These are phyloP conservation scores for Pyronema omphalodes DNA, from an alignment of 495 filamentous ascomycete genomes.

Conservation along the genomic window DNA sequence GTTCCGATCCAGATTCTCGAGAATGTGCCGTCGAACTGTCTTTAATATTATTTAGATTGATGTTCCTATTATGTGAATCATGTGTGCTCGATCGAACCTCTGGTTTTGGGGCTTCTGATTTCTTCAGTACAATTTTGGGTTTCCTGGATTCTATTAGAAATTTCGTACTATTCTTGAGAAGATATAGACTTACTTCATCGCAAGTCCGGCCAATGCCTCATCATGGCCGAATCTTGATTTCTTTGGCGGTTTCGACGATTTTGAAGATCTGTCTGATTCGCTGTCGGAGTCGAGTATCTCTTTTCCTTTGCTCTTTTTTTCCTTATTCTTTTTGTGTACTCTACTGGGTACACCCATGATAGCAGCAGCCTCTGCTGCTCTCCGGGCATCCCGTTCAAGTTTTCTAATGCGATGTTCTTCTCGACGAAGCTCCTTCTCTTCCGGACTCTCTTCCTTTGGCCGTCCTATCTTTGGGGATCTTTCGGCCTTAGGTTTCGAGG, in stretches of 20 bases:
- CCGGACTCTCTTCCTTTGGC: constrained; percentile 12
- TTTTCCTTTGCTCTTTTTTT: constrained; percentile 10
- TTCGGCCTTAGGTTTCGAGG: constrained; percentile 13
- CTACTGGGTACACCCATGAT: constrained; percentile 7
- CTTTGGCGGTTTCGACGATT: not conserved
- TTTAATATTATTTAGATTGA: constrained; percentile 5
- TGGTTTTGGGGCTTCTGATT: not conserved
- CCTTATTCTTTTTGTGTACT: constrained; percentile 5
- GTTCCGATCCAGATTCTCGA: constrained; percentile 4
- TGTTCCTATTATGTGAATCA: not conserved
- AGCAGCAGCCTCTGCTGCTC: constrained; percentile 10
- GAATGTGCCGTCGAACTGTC: not conserved
- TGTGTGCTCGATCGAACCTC: constrained; percentile 4
- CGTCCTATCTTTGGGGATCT: constrained; percentile 6
- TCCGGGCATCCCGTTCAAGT: constrained; percentile 15
- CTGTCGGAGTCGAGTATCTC: not conserved
- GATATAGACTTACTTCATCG: not conserved
- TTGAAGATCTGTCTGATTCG: not conserved
- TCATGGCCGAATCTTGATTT: not conserved
- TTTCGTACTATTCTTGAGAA: not conserved
- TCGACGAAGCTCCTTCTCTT: constrained; percentile 17
- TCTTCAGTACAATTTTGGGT: not conserved
- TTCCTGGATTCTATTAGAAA: not conserved
- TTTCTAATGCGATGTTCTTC: constrained; percentile 16
- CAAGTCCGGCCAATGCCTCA: not conserved